Percentiles rank a stretch among this genome's conserved stretches.
Conservation (phyloP, 2,329 filamentous ascomycete species). For the Penicillium sp. region DNA sequence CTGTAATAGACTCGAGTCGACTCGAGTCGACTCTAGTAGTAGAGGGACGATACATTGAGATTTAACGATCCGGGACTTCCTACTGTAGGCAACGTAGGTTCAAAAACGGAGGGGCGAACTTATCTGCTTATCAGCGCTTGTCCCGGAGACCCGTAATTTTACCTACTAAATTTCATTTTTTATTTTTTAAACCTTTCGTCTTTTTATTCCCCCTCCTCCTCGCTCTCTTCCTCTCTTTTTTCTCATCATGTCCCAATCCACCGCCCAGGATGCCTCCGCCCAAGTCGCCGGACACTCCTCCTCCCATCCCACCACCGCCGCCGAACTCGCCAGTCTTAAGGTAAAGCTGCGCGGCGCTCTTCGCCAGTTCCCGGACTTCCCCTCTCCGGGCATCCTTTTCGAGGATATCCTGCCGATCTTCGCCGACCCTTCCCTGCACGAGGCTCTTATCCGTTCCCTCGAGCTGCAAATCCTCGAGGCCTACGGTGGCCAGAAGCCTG, state of each 20-base stretch:
- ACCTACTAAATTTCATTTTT: conserved; percentile 5
- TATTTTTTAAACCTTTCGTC: conserved; percentile 19
- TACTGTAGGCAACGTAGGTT: not conserved
- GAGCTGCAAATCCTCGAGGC: conserved; percentile 73
- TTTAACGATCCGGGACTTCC: no score
- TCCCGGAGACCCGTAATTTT: conserved; percentile 16
- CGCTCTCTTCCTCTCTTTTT: conserved; percentile 12
- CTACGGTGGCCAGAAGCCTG: conserved; percentile 64
- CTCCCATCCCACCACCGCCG: conserved; percentile 47
- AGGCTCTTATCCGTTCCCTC: conserved; percentile 75
- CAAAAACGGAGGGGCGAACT: not conserved
- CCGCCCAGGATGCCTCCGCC: conserved; percentile 41
- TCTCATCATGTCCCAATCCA: conserved; percentile 42
- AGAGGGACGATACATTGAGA: no score
- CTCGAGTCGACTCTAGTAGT: no score
- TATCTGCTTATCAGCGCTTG: not conserved
- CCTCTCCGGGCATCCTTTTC: conserved; percentile 87
- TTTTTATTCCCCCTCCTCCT: conserved; percentile 18
- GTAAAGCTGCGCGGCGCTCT: conserved; percentile 69
- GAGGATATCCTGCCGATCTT: conserved; percentile 98
- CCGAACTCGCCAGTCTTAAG: conserved; percentile 63
- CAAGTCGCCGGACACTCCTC: conserved; percentile 43
- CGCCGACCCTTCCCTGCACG: conserved; percentile 70
- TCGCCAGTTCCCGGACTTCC: conserved; percentile 88
- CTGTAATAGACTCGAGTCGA: no score